Evolutionary conservation across 2,329 filamentous ascomycete genomes (phyloP), one percentile per base, ranked within the genome.

Genomic region (Fusarium sp.): DNA sequence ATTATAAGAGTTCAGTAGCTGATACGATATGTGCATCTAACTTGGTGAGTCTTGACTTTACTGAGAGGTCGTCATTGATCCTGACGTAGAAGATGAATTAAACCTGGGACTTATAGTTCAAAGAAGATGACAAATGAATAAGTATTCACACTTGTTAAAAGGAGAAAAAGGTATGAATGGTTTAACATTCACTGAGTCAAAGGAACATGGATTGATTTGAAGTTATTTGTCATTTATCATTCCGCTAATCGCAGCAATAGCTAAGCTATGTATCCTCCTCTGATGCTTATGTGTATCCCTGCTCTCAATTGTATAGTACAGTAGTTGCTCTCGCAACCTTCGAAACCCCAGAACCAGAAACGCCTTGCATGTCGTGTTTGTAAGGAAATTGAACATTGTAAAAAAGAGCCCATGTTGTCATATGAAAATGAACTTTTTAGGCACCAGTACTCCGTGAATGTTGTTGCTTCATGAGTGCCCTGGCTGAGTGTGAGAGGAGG

Each of bases 311-410:
- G 27, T 59, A 14, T 67, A 45, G 21, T 60, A 69, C 57, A 69
- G 14, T 25, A 37, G 42, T 40, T 66, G 45, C 55, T 60, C 14
- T 32, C 7, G 30, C 49, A 59, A 12, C 20, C 5, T 47, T 8
- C 5, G 34, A 47, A 45, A 48, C n/a, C 41, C 46, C 6, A 25
- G n/a, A 14, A 47, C 69, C 55, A 42, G 20, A 27, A 72, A 73
- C 71, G 62, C 71, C 71, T 51, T 68, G 59, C 59, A 63, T 53
- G 3, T 55, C 63, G 59, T 72, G 64, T 72, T 66, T 30, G 49
- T 65, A 58, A 54, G 43, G 34, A 56, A 63, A 59, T 41, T 27
- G 13, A 63, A 59, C 28, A 63, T 37, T 45, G 20, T 43, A 48
- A 37, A 70, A 54, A 50, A 16, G 11, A 42, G 21, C 41, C 32